These are phyloP conservation scores for Narthecium ossifragum DNA, from an alignment of 106 monocot species.

Conservation along the genomic window DNA sequence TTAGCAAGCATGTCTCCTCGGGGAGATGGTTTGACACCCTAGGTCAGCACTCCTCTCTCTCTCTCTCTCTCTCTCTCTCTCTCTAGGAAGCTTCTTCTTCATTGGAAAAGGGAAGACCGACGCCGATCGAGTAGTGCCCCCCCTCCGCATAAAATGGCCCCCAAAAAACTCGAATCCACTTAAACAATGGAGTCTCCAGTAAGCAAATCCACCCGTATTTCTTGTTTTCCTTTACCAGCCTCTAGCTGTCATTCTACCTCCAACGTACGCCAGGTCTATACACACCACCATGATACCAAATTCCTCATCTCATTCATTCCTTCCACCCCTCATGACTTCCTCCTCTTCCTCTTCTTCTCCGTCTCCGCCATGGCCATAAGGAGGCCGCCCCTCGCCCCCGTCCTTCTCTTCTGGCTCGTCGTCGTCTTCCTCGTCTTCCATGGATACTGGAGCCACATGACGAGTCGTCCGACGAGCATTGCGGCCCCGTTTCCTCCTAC, in stretches of 20 bases:
- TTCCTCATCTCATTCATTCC: too few species aligned
- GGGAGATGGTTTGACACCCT: too few species aligned
- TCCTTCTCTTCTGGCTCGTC: constrained; percentile 29
- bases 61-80: too few species aligned
- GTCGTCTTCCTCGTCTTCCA: constrained; percentile 29
- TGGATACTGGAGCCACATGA: constrained; percentile 3
- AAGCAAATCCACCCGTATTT: constrained; percentile 7
- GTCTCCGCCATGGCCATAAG: constrained; percentile 33
- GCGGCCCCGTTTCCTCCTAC: neutral
- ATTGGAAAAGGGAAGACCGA: too few species aligned
- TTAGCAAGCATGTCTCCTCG: too few species aligned
- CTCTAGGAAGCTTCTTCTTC: too few species aligned
- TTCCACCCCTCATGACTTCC: neutral
- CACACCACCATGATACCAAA: too few species aligned
- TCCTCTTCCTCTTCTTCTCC: too few species aligned
- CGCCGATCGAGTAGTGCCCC: too few species aligned
- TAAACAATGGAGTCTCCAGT: constrained; percentile 20
- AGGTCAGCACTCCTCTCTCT: too few species aligned
- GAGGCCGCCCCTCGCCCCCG: constrained; percentile 9
- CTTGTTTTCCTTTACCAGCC: constrained; percentile 6
- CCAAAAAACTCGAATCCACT: constrained; percentile 9
- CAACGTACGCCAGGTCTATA: too few species aligned
- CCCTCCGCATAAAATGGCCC: constrained; percentile 21
- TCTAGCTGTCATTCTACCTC: too few species aligned
- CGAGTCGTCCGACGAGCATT: neutral